Evolutionary conservation across 768 basidiomycete genomes (phyloP), one percentile per base, ranked within the genome.

Genomic region (Leccinum uliginosum): DNA sequence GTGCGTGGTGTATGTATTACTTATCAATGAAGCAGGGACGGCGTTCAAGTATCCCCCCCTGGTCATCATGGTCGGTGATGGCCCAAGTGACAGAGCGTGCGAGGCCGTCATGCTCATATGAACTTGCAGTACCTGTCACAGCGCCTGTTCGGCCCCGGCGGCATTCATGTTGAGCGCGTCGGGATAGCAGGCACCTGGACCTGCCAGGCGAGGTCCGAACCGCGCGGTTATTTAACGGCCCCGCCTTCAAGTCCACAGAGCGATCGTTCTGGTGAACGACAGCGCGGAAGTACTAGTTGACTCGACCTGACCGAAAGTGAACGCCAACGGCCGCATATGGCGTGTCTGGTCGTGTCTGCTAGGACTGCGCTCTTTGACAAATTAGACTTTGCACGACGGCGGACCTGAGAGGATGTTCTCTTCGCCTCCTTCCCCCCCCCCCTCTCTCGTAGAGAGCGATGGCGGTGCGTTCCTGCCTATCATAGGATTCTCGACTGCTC

Each of bases 361-460:
- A 29, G 17, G 14, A 35, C 57, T 26, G 45, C 45, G 21, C 24
- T 24, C 26, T 27, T 48, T 24, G 15, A 17, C 15, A 44, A 44
- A 61, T 61, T 61, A 63, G 51, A 44, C 51, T 54, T 59, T 54
- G 58, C 34, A 19, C n/a, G 9, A 12, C 35, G 9, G 38, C 38
- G 38, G 38, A 43, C 40, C 38, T 40, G 17, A 40, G 4, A 38
- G 1, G 15, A 35, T 35, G 38, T 19, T 43, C 40, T 12, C 40
- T 43, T 40, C 5, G 40, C 10, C 40, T 38, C 6, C 35, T 38
- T 38, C 10, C 38, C 38, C 17, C 10, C 38, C 38, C 17, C 30
- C 30, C 9, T n/a, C 38, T 40, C 38, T n/a, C 38, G 38, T 9
- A n/a, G 9, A n/a, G 35, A n/a, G 6, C 17, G 8, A 40, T 40